These are phyloP conservation scores for Globisporangium viniferum DNA, from an alignment of 352 stramenopile genomes.

Conservation along the genomic window DNA sequence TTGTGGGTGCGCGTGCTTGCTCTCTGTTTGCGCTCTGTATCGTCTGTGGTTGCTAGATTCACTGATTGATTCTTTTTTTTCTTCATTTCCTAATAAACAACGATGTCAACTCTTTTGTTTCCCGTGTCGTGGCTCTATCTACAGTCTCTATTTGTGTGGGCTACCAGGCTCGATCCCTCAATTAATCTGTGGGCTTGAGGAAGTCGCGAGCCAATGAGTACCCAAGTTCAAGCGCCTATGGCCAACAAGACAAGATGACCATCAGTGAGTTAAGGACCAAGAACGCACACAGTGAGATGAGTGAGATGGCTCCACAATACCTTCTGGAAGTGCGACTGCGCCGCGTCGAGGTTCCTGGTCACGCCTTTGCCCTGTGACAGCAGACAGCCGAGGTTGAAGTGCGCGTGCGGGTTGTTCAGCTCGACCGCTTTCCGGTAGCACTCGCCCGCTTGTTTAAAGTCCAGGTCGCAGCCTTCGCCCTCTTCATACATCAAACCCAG, in stretches of 20 bases:
- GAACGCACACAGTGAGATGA: background rate
- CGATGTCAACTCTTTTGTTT: background rate
- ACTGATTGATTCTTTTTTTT: background rate
- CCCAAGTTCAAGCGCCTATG: constrained; percentile 47
- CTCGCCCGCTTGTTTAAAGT: constrained; percentile 49
- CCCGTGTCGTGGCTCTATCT: background rate
- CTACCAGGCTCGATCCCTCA: background rate
- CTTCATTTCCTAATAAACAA: background rate
- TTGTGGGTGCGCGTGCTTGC: background rate
- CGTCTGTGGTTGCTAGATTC: background rate
- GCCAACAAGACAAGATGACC: background rate
- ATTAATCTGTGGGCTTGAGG: constrained; percentile 22
- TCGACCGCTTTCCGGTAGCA: constrained; percentile 56
- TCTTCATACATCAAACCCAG: constrained; percentile 80
- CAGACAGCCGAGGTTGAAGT: constrained; percentile 80
- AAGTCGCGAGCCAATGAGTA: constrained; percentile 61
- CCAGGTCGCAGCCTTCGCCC: constrained; percentile 65
- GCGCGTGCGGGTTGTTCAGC: constrained; percentile 46
- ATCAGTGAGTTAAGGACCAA: background rate
- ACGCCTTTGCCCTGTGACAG: constrained; percentile 64
- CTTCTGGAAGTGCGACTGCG: constrained; percentile 60
- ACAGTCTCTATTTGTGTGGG: background rate
- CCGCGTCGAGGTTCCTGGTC: constrained; percentile 44
- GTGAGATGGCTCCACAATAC: constrained; percentile 9
- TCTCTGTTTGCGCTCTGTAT: background rate